Evolutionary conservation across 73 alveolate species (phyloP), one percentile per base, ranked within the genome.

Genomic region (Symbiodinium natans): DNA sequence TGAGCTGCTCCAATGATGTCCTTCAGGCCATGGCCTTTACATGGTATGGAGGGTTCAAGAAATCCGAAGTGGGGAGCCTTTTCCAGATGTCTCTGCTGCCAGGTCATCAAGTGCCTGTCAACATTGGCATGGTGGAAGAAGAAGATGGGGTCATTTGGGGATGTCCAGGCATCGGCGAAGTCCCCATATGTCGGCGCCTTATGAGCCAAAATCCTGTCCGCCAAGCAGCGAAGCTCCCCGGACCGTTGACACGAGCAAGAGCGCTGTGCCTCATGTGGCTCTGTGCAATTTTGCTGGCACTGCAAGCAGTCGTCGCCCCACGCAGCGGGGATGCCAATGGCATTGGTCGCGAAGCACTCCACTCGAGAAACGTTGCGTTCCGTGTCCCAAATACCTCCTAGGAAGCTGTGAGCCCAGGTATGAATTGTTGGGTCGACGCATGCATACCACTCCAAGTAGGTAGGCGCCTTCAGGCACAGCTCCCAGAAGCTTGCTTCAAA

Each of bases 141-240:
- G 75, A 83, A 83, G 75, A 83, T 83, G 56, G 93, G 93, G 75
- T 83, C 93, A 29, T 83, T 83, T 6, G 93, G 73, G 13, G 93
- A 83, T 29, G 89, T 82, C 89, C 89, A 82, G 39, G 89, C 89
- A 82, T 82, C 89, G 21, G 89, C 89, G 59, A 82, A 82, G 63
- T 82, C 89, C 17, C 89, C 89, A 27, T 39, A 82, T 82, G 89
- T 82, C 25, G 89, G 89, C 34, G 89, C 89, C 89, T 82, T 34
- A 10, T 34, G 84, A 29, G 84, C 84, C 84, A 73, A 33, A 3
- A 73, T 13, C 29, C 84, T n/a, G 46, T 73, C 84, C 10, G 84
- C 84, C 84, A 73, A 21, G 42, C 84, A 73, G 40, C 84, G 84
- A 0, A 73, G 84, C 84, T 73, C 84, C 23, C 42, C 43, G 29